A percentile compares a stretch with the other conserved stretches of the same genome.
phyloP scores from a whole-genome alignment of 768 basidiomycete species.

The Lactifluus echinatus region DNA sequence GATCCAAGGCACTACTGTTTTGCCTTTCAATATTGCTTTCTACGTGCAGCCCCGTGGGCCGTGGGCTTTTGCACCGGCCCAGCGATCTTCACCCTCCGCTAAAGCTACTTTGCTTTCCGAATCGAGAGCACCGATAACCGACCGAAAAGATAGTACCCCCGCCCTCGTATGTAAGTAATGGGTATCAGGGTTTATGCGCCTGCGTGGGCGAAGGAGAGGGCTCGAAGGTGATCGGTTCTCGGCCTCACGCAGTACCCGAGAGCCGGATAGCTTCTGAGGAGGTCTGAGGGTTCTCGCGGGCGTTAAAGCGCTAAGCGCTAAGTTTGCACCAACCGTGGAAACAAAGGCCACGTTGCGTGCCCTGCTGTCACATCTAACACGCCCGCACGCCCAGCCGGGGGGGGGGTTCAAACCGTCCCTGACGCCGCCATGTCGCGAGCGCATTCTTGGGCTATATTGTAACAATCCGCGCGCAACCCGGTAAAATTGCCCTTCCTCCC shows the following conservation, averaged over 20 bases:
- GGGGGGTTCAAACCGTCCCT: too few relatives aligned
- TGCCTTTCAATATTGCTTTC: background rate
- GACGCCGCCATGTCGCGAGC: too few relatives aligned
- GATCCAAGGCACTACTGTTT: background rate
- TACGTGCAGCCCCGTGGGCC: background rate
- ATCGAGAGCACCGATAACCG: background rate
- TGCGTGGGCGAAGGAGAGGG: background rate
- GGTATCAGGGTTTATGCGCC: background rate
- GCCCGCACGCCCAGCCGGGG: too few relatives aligned
- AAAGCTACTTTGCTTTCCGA: background rate
- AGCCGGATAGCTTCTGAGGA: slow-evolving; percentile 15
- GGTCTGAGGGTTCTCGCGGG: slow-evolving; percentile 8
- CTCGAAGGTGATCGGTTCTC: too few relatives aligned
- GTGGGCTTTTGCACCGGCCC: background rate
- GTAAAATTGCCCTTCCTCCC: too few relatives aligned
- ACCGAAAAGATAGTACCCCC: background rate
- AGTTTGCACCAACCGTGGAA: background rate
- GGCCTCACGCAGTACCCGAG: background rate
- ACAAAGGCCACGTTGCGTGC: background rate
- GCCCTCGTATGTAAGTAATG: background rate
- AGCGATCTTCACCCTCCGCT: too few relatives aligned
- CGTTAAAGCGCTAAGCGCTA: too few relatives aligned
- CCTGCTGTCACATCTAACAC: background rate
- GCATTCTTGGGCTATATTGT: too few relatives aligned
- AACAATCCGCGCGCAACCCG: too few relatives aligned